Base-by-base conservation (phyloP, 2,329 filamentous ascomycete species). In the Penicillium sp. region DNA sequence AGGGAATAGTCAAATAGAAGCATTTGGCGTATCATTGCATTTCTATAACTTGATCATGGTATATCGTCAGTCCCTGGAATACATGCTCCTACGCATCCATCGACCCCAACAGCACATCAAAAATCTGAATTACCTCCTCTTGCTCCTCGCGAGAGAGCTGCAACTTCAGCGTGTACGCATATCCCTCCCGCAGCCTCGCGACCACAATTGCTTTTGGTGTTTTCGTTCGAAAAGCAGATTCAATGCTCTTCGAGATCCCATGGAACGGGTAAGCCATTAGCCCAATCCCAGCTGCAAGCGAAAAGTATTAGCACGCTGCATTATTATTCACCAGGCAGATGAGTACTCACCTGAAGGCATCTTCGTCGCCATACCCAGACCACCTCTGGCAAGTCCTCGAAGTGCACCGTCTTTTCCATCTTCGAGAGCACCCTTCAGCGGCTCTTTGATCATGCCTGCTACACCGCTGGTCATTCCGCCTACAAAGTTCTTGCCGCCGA, bases 401-500 rank as follows among this genome's bases (percentile, higher is more conserved):
- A 52, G 40, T 4, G 62, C 54, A 0, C 63, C 62, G 1, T 55
- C 27, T 5, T 47, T 41, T 2, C 62, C 63, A 9, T 59, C 55
- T 9, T 59, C 52, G 36, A 52, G 54, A 3, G 47, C 55, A 0
- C 52, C 58, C 35, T 57, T 49, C 25, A 47, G 37, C 4, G 59
- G 59, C 17, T 58, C 47, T 6, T 45, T 51, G 9, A 61, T 44
- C 5, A 63, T 40, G 1, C 57, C 60, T 1, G 51, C 43, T 3
- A 65, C 17, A 0, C 60, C 61, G n/a, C 59, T 52, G 3, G 42
- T 49, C 29, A 66, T 50, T 1, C 61, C 62, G 10, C 52, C 42
- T 3, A 53, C 53, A 18, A 62, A 61, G 6, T 51, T 55, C 49
- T 59, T 63, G 5, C 57, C 57, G 1, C 55, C 63, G 2, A 64